Percentiles rank a stretch among this genome's conserved stretches.
Conservation (phyloP, 805 yeast species). For the Wickerhamomyces silvicola region DNA sequence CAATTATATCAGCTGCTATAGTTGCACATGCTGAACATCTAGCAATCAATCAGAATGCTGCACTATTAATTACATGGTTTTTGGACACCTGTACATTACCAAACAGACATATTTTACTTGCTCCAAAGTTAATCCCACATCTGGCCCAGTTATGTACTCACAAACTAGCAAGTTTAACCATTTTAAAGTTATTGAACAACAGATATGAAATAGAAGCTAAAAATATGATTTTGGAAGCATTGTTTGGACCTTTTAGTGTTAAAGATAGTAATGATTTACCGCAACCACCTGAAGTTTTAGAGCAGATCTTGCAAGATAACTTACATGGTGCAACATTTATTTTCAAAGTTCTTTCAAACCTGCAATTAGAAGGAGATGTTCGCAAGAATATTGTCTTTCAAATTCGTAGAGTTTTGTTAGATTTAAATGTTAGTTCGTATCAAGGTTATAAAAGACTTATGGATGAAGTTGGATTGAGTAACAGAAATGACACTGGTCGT, state of each 20-base stretch:
- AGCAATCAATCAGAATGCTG: constrained; percentile 81
- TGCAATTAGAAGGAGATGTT: constrained; percentile 50
- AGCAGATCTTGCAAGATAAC: constrained; percentile 57
- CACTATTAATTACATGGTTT: constrained; percentile 87
- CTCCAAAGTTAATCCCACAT: constrained; percentile 54
- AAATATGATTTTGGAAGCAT: constrained; percentile 50
- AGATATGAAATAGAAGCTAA: constrained; percentile 61
- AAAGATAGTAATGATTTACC: constrained; percentile 17
- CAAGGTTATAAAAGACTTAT: constrained; percentile 80
- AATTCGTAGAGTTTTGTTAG: constrained; percentile 57
- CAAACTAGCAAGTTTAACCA: constrained; percentile 77
- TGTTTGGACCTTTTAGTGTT: constrained; percentile 49
- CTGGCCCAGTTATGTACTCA: constrained; percentile 65
- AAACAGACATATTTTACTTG: constrained; percentile 58
- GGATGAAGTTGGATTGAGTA: constrained; percentile 79
- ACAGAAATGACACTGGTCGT: constrained; percentile 14
- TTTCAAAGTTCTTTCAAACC: constrained; percentile 71
- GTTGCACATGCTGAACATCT: constrained; percentile 72
- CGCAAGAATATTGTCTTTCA: constrained; percentile 54
- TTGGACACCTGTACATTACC: constrained; percentile 74
- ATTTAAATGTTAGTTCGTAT: constrained; percentile 44
- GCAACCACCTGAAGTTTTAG: constrained; percentile 42
- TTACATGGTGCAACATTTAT: constrained; percentile 71
- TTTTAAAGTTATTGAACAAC: constrained; percentile 69
- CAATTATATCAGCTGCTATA: constrained; percentile 70